Evolutionary conservation across 2,329 filamentous ascomycete species (phyloP).

Genomic region (Tolypocladium cylindrosporum): DNA sequence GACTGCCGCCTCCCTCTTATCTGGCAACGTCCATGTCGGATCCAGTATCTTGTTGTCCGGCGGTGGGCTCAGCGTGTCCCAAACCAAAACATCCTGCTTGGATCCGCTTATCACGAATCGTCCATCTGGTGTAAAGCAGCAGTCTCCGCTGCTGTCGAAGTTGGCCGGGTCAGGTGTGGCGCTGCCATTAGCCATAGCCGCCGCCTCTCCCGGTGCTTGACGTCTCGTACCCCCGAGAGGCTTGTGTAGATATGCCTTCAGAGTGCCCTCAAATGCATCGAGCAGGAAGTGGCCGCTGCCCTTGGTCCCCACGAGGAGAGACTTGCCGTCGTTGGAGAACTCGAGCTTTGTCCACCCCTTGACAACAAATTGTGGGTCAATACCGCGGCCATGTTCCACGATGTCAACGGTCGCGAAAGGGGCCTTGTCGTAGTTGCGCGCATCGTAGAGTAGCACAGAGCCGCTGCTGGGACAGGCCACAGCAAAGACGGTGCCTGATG

Average conservation of each 20-base stretch:
- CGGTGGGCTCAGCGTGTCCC: conserved; percentile 62
- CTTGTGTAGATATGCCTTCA: conserved; percentile 64
- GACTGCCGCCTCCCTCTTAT: conserved; percentile 60
- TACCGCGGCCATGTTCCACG: conserved; percentile 39
- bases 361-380: conserved; percentile 46
- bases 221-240: conserved; percentile 43
- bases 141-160: conserved; percentile 60
- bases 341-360: conserved; percentile 83
- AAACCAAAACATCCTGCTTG: conserved; percentile 66
- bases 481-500: conserved; percentile 84
- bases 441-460: conserved; percentile 79
- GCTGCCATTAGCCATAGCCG: conserved; percentile 11
- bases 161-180: conserved; percentile 24
- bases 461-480: conserved; percentile 75
- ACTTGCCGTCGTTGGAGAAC: conserved; percentile 93
- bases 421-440: conserved; percentile 85
- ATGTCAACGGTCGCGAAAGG: conserved; percentile 85
- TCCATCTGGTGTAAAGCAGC: conserved; percentile 83
- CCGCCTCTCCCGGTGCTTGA: conserved; percentile 41
- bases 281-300: conserved; percentile 80
- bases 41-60: conserved; percentile 48
- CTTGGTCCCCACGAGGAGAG: conserved; percentile 72
- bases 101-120: conserved; percentile 79
- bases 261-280: conserved; percentile 78
- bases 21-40: conserved; percentile 54